phyloP scores from a whole-genome alignment of 352 stramenopile genomes.

The Peronosclerospora sorghi region DNA sequence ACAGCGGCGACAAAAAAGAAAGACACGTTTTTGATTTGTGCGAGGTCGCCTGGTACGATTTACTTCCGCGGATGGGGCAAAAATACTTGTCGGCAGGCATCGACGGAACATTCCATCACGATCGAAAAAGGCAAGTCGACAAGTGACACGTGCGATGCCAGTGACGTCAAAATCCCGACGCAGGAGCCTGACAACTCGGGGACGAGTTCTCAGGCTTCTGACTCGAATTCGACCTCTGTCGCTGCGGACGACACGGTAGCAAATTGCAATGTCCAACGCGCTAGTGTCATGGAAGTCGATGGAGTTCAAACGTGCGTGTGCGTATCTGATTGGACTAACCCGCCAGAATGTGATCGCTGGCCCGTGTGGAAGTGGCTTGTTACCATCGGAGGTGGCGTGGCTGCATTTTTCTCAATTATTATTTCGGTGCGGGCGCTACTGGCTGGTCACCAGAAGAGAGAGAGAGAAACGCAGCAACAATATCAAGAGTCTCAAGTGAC shows the following conservation, averaged over 20 bases:
- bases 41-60: constrained; percentile 35
- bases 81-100: constrained; percentile 43
- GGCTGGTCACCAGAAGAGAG: constrained; percentile 26
- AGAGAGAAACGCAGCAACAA: constrained; percentile 9
- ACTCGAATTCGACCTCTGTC: constrained; percentile 6
- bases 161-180: no score
- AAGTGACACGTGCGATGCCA: constrained; percentile 12
- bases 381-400: constrained; percentile 43
- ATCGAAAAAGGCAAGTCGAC: constrained; percentile 26
- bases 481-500: constrained; percentile 12
- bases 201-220: constrained; percentile 2
- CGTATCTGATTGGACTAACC: constrained; percentile 48
- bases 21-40: constrained; percentile 51
- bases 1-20: constrained; percentile 23
- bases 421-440: constrained; percentile 37
- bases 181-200: constrained; percentile 2
- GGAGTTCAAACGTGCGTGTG: constrained; percentile 36
- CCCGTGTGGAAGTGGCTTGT: constrained; percentile 47
- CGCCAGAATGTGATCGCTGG: constrained; percentile 36
- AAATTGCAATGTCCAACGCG: constrained; percentile 48
- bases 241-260: no score
- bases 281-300: constrained; percentile 28
- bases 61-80: constrained; percentile 49
- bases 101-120: constrained; percentile 31
- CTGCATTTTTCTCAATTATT: constrained; percentile 43